Percentiles rank a stretch among this genome's conserved stretches.
phyloP scores from a whole-genome alignment of 805 yeast species.

The Candida ipomoeae region DNA sequence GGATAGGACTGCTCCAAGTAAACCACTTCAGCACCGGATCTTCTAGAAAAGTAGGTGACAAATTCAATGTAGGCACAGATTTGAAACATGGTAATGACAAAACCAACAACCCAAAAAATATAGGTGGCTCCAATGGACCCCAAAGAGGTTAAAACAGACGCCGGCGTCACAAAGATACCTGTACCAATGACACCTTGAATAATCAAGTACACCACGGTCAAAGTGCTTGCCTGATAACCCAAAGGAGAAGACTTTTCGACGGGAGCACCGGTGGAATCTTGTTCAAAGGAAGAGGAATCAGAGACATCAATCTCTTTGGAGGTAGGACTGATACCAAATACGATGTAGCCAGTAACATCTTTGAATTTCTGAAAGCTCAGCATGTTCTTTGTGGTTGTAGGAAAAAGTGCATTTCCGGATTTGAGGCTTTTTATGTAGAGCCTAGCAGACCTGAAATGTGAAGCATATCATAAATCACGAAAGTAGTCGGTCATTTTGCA shows the following conservation, averaged over 20 bases:
- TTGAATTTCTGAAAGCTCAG: conserved; percentile 7
- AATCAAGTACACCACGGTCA: conserved; percentile 58
- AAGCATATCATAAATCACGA: not conserved
- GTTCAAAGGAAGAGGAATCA: conserved; percentile 10
- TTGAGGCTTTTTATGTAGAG: not conserved
- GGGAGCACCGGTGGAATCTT: conserved; percentile 35
- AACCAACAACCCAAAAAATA: conserved; percentile 42
- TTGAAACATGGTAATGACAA: conserved; percentile 34
- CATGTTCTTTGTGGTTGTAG: not conserved
- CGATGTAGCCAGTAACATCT: conserved; percentile 8
- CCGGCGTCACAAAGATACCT: conserved; percentile 71
- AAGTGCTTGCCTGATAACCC: conserved; percentile 34
- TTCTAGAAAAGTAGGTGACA: conserved; percentile 33
- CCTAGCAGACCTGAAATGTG: not conserved
- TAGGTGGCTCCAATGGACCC: conserved; percentile 44
- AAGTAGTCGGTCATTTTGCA: not conserved
- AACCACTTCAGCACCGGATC: conserved; percentile 38
- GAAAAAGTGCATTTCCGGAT: not conserved
- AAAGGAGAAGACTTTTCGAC: conserved; percentile 36
- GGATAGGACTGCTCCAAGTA: conserved; percentile 38
- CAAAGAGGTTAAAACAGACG: conserved; percentile 47
- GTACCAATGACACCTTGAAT: conserved; percentile 72
- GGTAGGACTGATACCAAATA: conserved; percentile 12
- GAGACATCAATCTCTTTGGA: conserved; percentile 1
- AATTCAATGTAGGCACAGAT: conserved; percentile 39